Evolutionary conservation across 345 rosid genomes (phyloP), one percentile per base, ranked within the genome.

Genomic region (Moringa oleifera): DNA sequence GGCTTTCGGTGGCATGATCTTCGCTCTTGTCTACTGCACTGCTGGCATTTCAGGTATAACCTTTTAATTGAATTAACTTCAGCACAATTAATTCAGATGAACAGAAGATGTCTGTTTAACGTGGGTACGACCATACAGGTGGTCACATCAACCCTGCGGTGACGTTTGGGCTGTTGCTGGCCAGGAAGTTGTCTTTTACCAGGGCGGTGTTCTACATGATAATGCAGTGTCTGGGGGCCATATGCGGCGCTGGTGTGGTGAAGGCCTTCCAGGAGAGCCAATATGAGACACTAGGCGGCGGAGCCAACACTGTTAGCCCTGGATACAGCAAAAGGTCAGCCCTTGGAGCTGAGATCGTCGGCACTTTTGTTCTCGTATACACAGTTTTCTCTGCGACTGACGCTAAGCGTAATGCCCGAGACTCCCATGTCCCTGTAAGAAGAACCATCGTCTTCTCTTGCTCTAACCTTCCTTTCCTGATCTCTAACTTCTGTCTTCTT

Each of bases 311-410:
- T 5, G 66, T 77, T 6, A 61, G 23, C 59, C 10, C 55, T n/a
- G 77, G 81, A 7, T 77, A 77, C 57, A 66, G 60, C 67, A 69
- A 65, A 52, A 74, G 67, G 0, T 67, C 23, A 21, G 82, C 70
- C 50, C 72, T 78, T 23, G 79, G 79, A 36, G 82, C 82, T 18
- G 80, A 79, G 70, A 72, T 72, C 23, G 55, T 79, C 2, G 82
- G 82, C 17, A 79, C 82, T 12, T 79, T 79, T 23, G 55, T 75
- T 18, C 82, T 78, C 8, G 82, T 78, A 56, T 78, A 78, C 64
- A 78, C 82, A 1, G 82, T 79, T 60, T 80, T 80, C 77, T 80
- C 84, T 6, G 79, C 84, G 53, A 77, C 81, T 0, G 79, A 80
- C 23, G 81, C 81, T 18, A 80, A 80, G 73, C 76, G 79, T 16